These are phyloP conservation scores for Psilocybe subaeruginosa DNA, from an alignment of 768 basidiomycete genomes.

Conservation along the genomic window DNA sequence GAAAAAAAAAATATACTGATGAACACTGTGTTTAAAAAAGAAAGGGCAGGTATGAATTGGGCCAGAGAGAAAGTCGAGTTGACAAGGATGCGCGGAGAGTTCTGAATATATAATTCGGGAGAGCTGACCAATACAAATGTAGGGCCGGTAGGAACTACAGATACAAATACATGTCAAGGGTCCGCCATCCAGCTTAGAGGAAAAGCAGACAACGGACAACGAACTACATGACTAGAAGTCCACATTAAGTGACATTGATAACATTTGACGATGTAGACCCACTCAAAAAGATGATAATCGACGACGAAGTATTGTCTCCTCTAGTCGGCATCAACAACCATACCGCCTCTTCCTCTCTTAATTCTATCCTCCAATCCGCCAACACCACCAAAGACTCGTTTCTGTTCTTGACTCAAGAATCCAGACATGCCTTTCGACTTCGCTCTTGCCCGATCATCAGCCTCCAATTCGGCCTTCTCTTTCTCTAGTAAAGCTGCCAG, in stretches of 20 bases:
- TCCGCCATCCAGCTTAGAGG: background rate
- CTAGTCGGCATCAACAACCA: slow-evolving; percentile 68
- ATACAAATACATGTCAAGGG: slow-evolving; percentile 9
- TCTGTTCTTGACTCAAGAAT: slow-evolving; percentile 84
- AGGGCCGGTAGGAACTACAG: slow-evolving; percentile 20
- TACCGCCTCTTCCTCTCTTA: slow-evolving; percentile 66
- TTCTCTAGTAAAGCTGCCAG: slow-evolving; percentile 69
- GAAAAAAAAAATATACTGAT: too few species aligned
- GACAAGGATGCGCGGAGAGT: background rate
- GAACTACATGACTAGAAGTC: too few species aligned
- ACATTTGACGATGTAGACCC: too few species aligned
- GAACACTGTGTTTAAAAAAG: background rate
- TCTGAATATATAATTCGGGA: slow-evolving; percentile 11
- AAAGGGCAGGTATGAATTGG: background rate
- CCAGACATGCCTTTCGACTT: slow-evolving; percentile 80
- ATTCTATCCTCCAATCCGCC: slow-evolving; percentile 84
- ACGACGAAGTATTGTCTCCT: background rate
- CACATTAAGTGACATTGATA: background rate
- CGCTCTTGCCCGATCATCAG: slow-evolving; percentile 65
- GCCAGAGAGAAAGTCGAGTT: too few species aligned
- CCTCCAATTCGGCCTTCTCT: slow-evolving; percentile 79
- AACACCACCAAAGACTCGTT: slow-evolving; percentile 78
- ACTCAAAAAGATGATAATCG: background rate
- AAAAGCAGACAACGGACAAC: too few species aligned
- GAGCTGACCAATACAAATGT: slow-evolving; percentile 25